Evolutionary conservation across 2,329 filamentous ascomycete species (phyloP).

Genomic region (Apiospora koreana): DNA sequence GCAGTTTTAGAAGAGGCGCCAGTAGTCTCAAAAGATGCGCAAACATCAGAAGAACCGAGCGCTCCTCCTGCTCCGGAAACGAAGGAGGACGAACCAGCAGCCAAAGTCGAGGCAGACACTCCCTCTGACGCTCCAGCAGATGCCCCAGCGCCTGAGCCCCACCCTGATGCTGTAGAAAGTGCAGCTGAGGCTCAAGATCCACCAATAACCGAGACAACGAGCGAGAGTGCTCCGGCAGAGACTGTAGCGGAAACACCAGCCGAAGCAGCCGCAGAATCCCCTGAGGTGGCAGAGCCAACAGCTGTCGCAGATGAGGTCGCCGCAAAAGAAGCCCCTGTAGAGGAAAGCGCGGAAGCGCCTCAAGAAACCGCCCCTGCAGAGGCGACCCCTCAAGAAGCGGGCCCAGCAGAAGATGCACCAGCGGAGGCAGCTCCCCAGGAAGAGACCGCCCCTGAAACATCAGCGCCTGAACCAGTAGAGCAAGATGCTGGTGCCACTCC

Average conservation of each 20-base stretch:
- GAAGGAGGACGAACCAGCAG: neutral
- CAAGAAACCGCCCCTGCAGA: neutral
- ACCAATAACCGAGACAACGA: neutral
- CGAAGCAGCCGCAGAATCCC: neutral
- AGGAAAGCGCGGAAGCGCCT: neutral
- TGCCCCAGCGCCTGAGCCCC: neutral
- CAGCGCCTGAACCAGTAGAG: neutral
- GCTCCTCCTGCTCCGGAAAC: neutral
- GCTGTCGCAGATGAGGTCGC: neutral
- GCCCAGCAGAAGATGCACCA: neutral
- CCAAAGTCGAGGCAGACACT: neutral
- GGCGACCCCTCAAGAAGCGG: neutral
- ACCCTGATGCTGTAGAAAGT: neutral
- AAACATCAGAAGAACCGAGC: neutral
- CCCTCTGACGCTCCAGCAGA: neutral
- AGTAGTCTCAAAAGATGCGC: neutral
- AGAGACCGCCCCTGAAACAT: slow-evolving; percentile 1
- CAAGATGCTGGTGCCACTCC: neutral
- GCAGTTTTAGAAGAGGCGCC: neutral
- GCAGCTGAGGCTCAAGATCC: neutral
- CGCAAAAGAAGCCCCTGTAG: neutral
- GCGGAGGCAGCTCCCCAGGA: neutral
- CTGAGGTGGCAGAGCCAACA: neutral
- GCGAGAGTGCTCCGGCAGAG: neutral
- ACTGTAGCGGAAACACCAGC: neutral